phyloP scores from a whole-genome alignment of 176 grass and related monocot genomes.

The Phoenix dactylifera region DNA sequence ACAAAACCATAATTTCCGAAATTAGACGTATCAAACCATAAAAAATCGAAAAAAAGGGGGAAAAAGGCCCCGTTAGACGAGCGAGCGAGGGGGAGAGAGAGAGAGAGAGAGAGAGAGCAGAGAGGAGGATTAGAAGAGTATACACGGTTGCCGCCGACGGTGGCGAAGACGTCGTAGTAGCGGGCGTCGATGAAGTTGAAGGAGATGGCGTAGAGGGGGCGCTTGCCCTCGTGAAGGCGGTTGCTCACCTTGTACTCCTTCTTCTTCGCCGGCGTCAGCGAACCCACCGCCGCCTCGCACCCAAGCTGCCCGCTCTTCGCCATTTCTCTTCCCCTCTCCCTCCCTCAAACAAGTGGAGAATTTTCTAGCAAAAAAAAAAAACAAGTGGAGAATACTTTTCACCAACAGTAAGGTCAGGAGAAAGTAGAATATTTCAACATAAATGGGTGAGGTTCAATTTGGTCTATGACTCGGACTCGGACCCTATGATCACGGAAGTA shows the following conservation, averaged over 20 bases:
- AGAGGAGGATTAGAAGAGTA: slow-evolving; percentile 8
- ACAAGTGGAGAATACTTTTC: no score
- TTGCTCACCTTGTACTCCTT: slow-evolving; percentile 65
- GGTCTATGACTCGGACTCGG: no score
- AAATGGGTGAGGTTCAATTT: no score
- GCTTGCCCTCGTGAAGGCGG: slow-evolving; percentile 64
- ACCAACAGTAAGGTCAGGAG: no score
- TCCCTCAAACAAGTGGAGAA: no score
- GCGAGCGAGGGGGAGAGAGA: neutral
- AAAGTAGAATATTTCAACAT: no score
- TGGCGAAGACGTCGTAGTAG: slow-evolving; percentile 87
- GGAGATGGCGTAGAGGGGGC: slow-evolving; percentile 74
- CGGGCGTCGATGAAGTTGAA: slow-evolving; percentile 87
- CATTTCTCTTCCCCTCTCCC: slow-evolving; percentile 1
- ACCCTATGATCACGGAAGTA: no score
- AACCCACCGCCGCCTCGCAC: slow-evolving; percentile 54
- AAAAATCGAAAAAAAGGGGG: neutral
- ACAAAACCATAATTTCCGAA: slow-evolving; percentile 7
- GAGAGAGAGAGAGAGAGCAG: neutral
- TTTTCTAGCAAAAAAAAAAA: no score
- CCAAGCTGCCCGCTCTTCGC: slow-evolving; percentile 45
- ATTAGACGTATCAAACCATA: neutral
- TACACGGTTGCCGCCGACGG: slow-evolving; percentile 51
- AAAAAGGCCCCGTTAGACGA: neutral
- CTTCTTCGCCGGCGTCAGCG: slow-evolving; percentile 41